Base-by-base conservation (phyloP, 1,284 basidiomycete species). In the Ustilago lituana region DNA sequence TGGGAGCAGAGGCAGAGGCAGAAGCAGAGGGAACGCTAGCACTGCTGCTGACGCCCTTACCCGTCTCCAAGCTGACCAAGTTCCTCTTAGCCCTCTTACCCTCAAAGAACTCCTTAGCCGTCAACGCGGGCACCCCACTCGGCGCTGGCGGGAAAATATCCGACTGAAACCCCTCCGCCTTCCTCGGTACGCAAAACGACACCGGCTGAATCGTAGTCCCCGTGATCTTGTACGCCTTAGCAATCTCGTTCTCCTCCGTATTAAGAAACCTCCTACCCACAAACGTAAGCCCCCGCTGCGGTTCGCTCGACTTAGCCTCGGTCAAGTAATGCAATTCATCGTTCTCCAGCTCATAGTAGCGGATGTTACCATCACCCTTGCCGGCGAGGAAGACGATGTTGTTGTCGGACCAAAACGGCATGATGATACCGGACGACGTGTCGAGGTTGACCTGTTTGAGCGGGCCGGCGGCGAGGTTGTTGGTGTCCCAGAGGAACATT, bases 271-370 rank as follows among this genome's bases (percentile, higher is more conserved):
- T 90, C 24, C 94, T 89, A 6, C 93, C 94, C 27, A 97, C 87
- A 89, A 98, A 95, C 74, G 91, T 92, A 88, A 98, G 91, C 15
- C 96, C 96, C 43, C 94, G 91, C 83, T 97, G 92, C 33, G 95
- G 94, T 57, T 94, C 92, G 31, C 88, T 86, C 3, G 91, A 91
- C 83, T 95, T 93, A 87, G 94, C 88, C 82, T 98, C 94, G 43
- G 89, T 87, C 7, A 79, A 58, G 46, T 77, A 73, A 64, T 79
- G 56, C 39, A 98, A 86, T 48, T 89, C 86, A 83, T 98, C 94
- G 40, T 87, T 88, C 76, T 96, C 94, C 83, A 91, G 93, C 83
- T 98, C 96, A 83, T 91, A 98, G 86, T 95, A 67, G 41, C 53
- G 68, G 46, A 60, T 59, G 24, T 57, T 74, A 33, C 59, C 65